These are phyloP conservation scores for Phytophthora foliorum DNA, from an alignment of 352 stramenopile species.

Conservation along the genomic window DNA sequence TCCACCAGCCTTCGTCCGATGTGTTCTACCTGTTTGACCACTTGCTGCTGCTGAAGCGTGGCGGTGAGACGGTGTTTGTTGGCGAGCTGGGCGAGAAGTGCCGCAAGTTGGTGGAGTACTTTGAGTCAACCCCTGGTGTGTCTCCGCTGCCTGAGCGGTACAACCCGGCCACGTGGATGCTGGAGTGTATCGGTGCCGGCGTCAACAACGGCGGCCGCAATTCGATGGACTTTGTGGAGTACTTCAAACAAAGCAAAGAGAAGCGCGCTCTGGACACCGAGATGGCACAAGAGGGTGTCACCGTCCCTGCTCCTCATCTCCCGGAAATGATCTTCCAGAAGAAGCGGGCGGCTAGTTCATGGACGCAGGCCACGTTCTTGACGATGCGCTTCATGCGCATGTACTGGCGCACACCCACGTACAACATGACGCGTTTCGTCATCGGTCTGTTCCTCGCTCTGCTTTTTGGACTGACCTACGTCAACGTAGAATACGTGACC, in stretches of 20 bases:
- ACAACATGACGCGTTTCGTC: constrained; percentile 81
- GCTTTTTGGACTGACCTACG: constrained; percentile 25
- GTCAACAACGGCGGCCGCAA: constrained; percentile 81
- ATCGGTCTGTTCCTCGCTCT: constrained; percentile 40
- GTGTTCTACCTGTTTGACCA: constrained; percentile 90
- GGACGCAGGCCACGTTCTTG: constrained; percentile 35
- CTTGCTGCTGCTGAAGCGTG: constrained; percentile 73
- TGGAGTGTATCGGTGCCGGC: constrained; percentile 45
- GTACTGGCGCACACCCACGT: constrained; percentile 88
- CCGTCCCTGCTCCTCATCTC: constrained; percentile 16
- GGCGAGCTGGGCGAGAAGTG: constrained; percentile 42
- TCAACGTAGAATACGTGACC: constrained; percentile 39
- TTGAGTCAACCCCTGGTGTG: constrained; percentile 30
- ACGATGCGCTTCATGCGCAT: constrained; percentile 47
- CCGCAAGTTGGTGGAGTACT: constrained; percentile 36
- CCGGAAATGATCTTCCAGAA: constrained; percentile 39
- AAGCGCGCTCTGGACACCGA: constrained; percentile 25
- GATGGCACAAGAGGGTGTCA: constrained; percentile 37
- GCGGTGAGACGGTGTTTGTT: constrained; percentile 51
- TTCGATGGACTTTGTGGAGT: constrained; percentile 55
- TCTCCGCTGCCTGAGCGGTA: constrained; percentile 45
- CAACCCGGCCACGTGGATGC: constrained; percentile 44
- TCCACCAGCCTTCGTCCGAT: constrained; percentile 92
- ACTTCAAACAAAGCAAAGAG: constrained; percentile 30
- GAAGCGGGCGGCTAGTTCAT: constrained; percentile 37